Conservation (phyloP, 371 early-diverging fungal genomes). For the Lichtheimia corymbifera region DNA sequence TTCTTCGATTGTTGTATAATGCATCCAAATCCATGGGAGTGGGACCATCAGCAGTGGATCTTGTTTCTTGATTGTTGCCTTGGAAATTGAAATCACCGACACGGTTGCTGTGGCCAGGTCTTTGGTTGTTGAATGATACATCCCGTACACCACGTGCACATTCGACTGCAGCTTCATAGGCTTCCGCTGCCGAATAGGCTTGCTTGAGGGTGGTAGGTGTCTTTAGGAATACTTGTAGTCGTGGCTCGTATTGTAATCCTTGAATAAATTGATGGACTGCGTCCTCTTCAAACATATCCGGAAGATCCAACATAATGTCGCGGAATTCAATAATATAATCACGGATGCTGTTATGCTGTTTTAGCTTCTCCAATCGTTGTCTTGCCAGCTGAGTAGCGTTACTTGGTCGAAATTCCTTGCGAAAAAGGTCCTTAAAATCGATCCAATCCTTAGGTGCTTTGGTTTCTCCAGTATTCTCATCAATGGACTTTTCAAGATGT, state of each 20-base stretch:
- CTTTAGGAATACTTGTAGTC: slow-evolving; percentile 10
- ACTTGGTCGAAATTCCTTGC: slow-evolving; percentile 7
- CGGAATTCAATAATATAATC: slow-evolving; percentile 11
- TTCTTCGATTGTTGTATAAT: background rate
- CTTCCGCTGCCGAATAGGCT: background rate
- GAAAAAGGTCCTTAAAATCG: slow-evolving; percentile 2
- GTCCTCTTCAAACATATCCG: slow-evolving; percentile 13
- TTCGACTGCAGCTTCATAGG: slow-evolving; percentile 4
- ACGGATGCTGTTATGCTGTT: background rate
- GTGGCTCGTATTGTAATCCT: slow-evolving; percentile 13
- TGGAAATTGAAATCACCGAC: background rate
- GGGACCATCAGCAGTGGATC: background rate
- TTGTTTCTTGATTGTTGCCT: background rate
- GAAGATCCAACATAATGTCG: slow-evolving; percentile 14
- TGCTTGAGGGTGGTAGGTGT: background rate
- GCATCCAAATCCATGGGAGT: slow-evolving; percentile 6
- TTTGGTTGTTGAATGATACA: background rate
- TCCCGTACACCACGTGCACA: background rate
- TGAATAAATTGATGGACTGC: slow-evolving; percentile 9
- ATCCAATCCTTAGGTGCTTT: background rate
- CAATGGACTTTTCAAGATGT: slow-evolving; percentile 1
- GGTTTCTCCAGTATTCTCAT: background rate
- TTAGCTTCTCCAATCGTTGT: background rate
- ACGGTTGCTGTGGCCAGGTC: background rate
- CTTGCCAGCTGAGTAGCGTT: slow-evolving; percentile 7